Evolutionary conservation across 2,329 filamentous ascomycete species (phyloP).

Genomic region (Capronia americana): DNA sequence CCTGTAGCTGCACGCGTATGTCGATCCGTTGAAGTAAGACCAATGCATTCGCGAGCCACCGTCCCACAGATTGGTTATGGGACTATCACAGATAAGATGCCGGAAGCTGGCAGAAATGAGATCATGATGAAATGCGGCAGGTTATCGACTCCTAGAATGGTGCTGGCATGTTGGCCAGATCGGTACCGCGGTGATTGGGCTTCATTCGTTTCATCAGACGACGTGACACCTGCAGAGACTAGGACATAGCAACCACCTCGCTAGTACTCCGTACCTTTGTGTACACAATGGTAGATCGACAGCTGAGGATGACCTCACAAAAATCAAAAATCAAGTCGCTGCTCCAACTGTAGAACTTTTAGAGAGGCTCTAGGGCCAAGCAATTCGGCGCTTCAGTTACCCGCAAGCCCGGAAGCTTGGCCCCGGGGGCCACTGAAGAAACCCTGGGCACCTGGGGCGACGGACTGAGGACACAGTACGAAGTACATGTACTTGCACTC

Average conservation of each 20-base stretch:
- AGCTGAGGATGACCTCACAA: no score
- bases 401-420: no score
- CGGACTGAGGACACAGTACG: neutral
- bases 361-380: no score
- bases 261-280: neutral
- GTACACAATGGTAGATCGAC: neutral
- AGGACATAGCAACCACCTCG: neutral
- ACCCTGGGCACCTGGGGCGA: neutral
- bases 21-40: neutral
- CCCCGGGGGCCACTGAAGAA: neutral
- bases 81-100: neutral
- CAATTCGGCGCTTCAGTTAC: no score
- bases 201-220: neutral
- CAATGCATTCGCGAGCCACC: neutral
- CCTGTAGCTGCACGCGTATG: neutral
- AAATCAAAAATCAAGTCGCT: no score
- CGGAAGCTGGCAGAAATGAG: neutral
- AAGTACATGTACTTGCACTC: no score
- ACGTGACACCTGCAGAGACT: neutral
- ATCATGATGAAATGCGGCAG: constrained; percentile 1
- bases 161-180: neutral
- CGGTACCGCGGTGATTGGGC: neutral
- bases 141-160: neutral
- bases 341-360: no score
- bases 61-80: neutral